Evolutionary conservation across 2,329 filamentous ascomycete species (phyloP), one percentile per base, ranked within the genome.

Genomic region (Ambrosiella cleistominuta): DNA sequence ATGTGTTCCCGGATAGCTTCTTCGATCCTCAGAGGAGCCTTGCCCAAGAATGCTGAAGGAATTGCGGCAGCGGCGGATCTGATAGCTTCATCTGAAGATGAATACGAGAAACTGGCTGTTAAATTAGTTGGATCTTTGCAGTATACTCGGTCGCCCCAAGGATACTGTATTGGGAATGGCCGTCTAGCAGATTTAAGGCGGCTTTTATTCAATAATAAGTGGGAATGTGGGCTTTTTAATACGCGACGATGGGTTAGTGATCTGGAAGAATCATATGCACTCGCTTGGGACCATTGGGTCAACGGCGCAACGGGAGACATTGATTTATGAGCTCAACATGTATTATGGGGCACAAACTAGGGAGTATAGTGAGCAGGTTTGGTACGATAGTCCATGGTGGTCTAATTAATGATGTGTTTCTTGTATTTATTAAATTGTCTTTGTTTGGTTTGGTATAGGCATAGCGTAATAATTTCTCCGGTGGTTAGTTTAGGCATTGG

Each of bases 1-100:
- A 98, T 98, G 93, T 98, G 93, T 70, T 95, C 88, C 49, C 86
- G 93, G 57, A 98, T 98, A 86, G 93, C 91, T 6, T 90, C 93
- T 6, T 95, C 88, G 9, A 97, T 98, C 59, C 76, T 98, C 37
- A 86, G 82, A 63, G 93, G 93, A 13, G 93, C 93, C 0, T 72
- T 98, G 2, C 93, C 93, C 0, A 84, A 82, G 63, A 76, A 74
- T 0, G 70, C 74, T 1, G 80, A 81, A n/a, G 89, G 91, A 2
- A 71, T 73, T 6, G 74, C 72, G 59, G 86, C 85, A 0, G 84
- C 84, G 0, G 68, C 71, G 15, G 88, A 96, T 60, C 75, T 98
- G 37, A 88, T 95, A 59, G 87, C 86, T 0, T 71, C 69, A 3
- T 82, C 80, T 58, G 93, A 98, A 64, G 78, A 82, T 44, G 82